These are phyloP conservation scores for Saprolegnia parasitica DNA, from an alignment of 352 stramenopile species.

Conservation along the genomic window DNA sequence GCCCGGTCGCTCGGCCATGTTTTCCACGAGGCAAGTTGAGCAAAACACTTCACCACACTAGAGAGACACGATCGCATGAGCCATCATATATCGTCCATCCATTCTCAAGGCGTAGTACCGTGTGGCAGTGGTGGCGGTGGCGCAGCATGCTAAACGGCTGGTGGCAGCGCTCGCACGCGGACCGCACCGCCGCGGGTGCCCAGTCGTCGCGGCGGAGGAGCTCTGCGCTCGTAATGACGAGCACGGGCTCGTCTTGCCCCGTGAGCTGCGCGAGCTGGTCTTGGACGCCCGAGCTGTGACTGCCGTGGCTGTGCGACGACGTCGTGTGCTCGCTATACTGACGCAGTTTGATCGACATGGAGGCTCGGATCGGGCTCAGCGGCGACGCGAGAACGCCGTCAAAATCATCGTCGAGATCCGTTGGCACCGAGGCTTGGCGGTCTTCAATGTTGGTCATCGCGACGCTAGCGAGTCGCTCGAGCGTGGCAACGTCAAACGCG, in stretches of 20 bases:
- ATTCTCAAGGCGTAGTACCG: no score
- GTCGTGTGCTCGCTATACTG: constrained; percentile 5
- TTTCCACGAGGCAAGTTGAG: constrained; percentile 10
- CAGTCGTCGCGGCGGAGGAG: constrained; percentile 11
- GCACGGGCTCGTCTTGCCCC: constrained; percentile 1
- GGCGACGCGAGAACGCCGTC: not conserved
- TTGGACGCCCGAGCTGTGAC: not conserved
- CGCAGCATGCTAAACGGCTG: constrained; percentile 21
- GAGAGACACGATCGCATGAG: not conserved
- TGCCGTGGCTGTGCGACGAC: constrained; percentile 4
- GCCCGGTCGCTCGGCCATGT: constrained; percentile 7
- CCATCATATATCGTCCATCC: not conserved
- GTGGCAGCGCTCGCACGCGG: constrained; percentile 12
- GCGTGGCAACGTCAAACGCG: constrained; percentile 60
- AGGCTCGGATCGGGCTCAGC: not conserved
- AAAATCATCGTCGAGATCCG: not conserved
- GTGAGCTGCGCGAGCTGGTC: constrained; percentile 6
- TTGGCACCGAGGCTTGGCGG: not conserved
- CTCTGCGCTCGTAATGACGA: not conserved
- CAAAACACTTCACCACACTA: constrained; percentile 18
- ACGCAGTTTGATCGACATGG: not conserved
- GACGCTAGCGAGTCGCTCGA: constrained; percentile 57
- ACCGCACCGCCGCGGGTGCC: constrained; percentile 7
- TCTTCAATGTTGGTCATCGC: constrained; percentile 31
- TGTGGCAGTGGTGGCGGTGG: constrained; percentile 25